Percentiles rank a stretch among this genome's conserved stretches.
These are phyloP conservation scores for Dichotomocladium elegans DNA, from an alignment of 371 early-diverging fungal species.

Conservation along the genomic window DNA sequence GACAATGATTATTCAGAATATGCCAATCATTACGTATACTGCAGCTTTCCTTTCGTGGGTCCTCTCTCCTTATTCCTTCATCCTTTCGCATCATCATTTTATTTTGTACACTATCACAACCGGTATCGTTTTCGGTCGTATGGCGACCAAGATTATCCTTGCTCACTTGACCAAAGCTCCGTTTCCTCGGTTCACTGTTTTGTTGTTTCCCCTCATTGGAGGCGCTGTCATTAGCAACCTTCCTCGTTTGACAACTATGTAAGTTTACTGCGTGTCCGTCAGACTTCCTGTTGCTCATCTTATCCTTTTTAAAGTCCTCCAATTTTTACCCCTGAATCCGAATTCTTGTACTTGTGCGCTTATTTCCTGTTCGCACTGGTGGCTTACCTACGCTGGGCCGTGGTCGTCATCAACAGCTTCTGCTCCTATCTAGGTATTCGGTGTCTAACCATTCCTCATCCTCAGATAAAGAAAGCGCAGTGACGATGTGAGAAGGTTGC, in stretches of 20 bases:
- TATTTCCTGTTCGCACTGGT: conserved; percentile 69
- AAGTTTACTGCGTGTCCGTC: conserved; percentile 10
- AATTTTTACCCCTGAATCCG: conserved; percentile 61
- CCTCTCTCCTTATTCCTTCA: conserved; percentile 60
- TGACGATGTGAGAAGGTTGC: too few relatives aligned
- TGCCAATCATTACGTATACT: conserved; percentile 61
- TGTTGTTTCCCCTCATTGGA: conserved; percentile 68
- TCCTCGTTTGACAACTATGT: conserved; percentile 46
- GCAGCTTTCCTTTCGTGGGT: conserved; percentile 65
- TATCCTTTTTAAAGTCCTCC: conserved; percentile 42
- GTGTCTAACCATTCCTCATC: conserved; percentile 73
- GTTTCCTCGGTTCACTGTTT: conserved; percentile 76
- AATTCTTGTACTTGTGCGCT: conserved; percentile 67
- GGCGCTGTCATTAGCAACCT: conserved; percentile 69
- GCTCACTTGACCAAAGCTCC: conserved; percentile 79
- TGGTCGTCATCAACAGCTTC: conserved; percentile 82
- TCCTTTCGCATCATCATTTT: conserved; percentile 61
- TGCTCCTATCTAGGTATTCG: conserved; percentile 81
- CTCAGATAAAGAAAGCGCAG: conserved; percentile 12
- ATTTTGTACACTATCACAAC: conserved; percentile 70
- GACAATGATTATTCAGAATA: conserved; percentile 58
- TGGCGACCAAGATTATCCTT: conserved; percentile 86
- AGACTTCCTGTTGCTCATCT: background rate
- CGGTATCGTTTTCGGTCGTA: conserved; percentile 84
- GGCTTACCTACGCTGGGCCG: conserved; percentile 85